Conservation (phyloP, 2,329 filamentous ascomycete genomes). For the Orbilia blumenaviensis region DNA sequence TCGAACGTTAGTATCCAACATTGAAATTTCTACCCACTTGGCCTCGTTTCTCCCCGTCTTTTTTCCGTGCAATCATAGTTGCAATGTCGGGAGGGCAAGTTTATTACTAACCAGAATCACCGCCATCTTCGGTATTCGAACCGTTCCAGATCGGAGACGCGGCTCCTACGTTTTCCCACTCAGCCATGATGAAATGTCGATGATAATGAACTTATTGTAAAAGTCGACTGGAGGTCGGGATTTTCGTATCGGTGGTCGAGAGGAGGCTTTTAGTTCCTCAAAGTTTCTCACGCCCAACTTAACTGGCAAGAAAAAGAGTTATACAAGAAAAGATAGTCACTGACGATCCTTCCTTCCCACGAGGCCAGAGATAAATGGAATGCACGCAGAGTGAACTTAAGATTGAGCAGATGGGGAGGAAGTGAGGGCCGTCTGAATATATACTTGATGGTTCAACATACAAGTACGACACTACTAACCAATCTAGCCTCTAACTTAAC, state of each 20-base stretch:
- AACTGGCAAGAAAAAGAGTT: background rate
- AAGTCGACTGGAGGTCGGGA: background rate
- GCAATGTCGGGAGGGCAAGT: background rate
- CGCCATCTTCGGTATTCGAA: slow-evolving; percentile 37
- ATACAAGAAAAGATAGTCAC: slow-evolving; percentile 43
- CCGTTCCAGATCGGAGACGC: slow-evolving; percentile 43
- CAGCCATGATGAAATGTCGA: slow-evolving; percentile 32
- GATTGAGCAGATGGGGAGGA: slow-evolving; percentile 24
- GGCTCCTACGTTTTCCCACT: slow-evolving; percentile 48
- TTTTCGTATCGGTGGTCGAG: slow-evolving; percentile 10
- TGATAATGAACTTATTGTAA: background rate
- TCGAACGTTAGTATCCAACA: slow-evolving; percentile 7
- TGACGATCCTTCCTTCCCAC: slow-evolving; percentile 43
- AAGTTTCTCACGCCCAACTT: slow-evolving; percentile 39
- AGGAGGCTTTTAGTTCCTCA: slow-evolving; percentile 34
- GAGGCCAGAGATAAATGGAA: slow-evolving; percentile 35
- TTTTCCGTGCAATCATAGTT: background rate
- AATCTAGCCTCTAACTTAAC: no score
- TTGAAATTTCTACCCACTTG: background rate
- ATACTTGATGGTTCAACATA: slow-evolving; percentile 28
- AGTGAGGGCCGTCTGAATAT: slow-evolving; percentile 46
- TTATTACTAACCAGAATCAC: slow-evolving; percentile 38
- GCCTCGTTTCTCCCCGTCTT: no score
- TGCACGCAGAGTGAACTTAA: slow-evolving; percentile 30
- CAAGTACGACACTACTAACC: background rate